Evolutionary conservation across 176 grass and related monocot species (phyloP).

Genomic region (Ampelocalamus luodianensis): DNA sequence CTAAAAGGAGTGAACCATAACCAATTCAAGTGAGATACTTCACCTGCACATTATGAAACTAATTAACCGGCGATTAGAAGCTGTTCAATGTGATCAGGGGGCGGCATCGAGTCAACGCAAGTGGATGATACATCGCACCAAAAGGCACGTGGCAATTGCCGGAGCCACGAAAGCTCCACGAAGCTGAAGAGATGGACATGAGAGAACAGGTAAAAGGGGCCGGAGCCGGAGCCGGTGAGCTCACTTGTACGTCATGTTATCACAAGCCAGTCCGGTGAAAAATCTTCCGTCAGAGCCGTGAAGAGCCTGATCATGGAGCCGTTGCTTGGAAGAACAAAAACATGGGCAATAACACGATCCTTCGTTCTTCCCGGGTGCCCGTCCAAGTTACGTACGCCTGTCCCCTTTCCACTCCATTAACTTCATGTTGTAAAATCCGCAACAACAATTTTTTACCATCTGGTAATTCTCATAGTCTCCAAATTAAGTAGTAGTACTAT

Average conservation of each 20-base stretch:
- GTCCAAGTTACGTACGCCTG: conserved; percentile 6
- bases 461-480: not conserved
- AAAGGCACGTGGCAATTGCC: conserved; percentile 17
- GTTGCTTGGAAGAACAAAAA: conserved; percentile 47
- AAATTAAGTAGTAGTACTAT: not conserved
- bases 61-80: conserved; percentile 14
- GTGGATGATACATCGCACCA: conserved; percentile 3
- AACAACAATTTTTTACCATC: not conserved
- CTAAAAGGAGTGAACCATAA: not conserved
- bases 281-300: not conserved
- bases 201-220: not conserved
- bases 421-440: not conserved
- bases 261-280: conserved; percentile 26
- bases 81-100: conserved; percentile 18
- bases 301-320: not conserved
- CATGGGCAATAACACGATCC: not conserved
- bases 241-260: conserved; percentile 43
- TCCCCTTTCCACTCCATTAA: not conserved
- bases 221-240: not conserved
- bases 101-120: conserved; percentile 21
- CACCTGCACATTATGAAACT: conserved; percentile 27
- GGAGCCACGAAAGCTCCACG: conserved; percentile 29
- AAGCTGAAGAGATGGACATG: not conserved
- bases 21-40: not conserved
- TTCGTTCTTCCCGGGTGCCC: not conserved